A percentile compares a stretch with the other conserved stretches of the same genome.
Conservation (phyloP, 352 stramenopile genomes). For the Bremia lactucae region DNA sequence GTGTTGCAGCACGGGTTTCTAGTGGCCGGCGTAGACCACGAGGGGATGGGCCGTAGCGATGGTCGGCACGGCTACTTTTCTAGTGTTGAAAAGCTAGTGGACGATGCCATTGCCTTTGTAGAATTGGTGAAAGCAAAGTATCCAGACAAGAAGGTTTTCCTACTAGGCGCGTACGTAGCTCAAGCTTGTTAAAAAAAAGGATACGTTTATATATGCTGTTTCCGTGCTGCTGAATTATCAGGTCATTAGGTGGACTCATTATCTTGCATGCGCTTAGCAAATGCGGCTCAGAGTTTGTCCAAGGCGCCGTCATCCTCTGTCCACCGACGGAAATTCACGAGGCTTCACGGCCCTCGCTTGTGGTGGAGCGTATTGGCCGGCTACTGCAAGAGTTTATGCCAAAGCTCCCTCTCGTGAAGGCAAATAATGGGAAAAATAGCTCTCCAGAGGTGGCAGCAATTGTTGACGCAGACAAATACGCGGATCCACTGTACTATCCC, state of each 20-base stretch:
- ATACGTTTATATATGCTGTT: conserved; percentile 1
- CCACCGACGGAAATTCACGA: conserved; percentile 60
- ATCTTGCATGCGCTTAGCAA: conserved; percentile 49
- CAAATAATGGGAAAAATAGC: conserved; percentile 51
- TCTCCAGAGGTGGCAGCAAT: conserved; percentile 43
- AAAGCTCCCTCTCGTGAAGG: conserved; percentile 51
- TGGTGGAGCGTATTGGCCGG: conserved; percentile 38
- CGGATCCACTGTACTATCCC: conserved; percentile 65
- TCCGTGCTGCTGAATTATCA: conserved; percentile 9
- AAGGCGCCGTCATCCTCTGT: conserved; percentile 61
- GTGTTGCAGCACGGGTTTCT: conserved; percentile 53
- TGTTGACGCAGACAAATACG: conserved; percentile 40
- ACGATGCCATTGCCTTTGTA: conserved; percentile 61
- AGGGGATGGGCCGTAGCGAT: conserved; percentile 68
- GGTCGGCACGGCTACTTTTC: conserved; percentile 69
- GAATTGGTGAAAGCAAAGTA: conserved; percentile 47
- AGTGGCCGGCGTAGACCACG: conserved; percentile 52
- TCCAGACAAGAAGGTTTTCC: conserved; percentile 53
- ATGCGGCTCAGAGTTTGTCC: conserved; percentile 33
- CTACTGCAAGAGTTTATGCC: conserved; percentile 43
- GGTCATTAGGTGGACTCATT: conserved; percentile 60
- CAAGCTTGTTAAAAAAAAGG: background rate
- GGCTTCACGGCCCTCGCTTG: conserved; percentile 30
- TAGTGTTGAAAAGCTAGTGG: conserved; percentile 41
- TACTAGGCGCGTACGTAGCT: conserved; percentile 46